These are phyloP conservation scores for Camelina laxa DNA, from an alignment of 345 rosid species.

Conservation along the genomic window DNA sequence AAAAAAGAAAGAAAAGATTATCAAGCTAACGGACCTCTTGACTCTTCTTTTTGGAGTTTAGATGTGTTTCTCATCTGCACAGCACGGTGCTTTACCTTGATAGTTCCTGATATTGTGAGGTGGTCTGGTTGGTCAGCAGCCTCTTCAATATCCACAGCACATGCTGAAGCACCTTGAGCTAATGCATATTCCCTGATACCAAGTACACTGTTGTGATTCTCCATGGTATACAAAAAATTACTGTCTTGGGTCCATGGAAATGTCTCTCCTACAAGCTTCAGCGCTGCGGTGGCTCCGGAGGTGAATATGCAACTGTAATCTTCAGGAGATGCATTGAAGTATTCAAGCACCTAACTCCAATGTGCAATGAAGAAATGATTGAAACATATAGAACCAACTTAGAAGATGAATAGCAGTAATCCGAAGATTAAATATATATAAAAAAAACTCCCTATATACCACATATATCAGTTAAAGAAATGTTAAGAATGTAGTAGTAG, in stretches of 20 bases:
- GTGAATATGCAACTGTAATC: constrained; percentile 89
- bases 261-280: constrained; percentile 90
- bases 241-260: constrained; percentile 84
- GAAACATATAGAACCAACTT: constrained; percentile 14
- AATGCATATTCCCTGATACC: constrained; percentile 99
- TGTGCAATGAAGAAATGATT: constrained; percentile 22
- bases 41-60: constrained; percentile 42
- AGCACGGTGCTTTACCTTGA: constrained; percentile 57
- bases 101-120: constrained; percentile 35
- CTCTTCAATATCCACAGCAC: constrained; percentile 80
- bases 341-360: constrained; percentile 73
- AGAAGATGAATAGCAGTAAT: not conserved
- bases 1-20: constrained; percentile 3
- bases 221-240: constrained; percentile 81
- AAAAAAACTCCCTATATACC: not conserved
- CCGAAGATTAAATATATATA: not conserved
- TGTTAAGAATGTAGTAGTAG: constrained; percentile 39
- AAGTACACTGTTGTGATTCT: constrained; percentile 96
- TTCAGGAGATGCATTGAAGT: constrained; percentile 83
- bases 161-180: constrained; percentile 74
- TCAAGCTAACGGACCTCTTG: constrained; percentile 50
- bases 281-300: constrained; percentile 93
- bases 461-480: constrained; percentile 11
- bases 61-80: constrained; percentile 61
- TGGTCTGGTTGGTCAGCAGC: constrained; percentile 35